A percentile compares a stretch with the other conserved stretches of the same genome.
Conservation (phyloP, 176 grass and related monocot genomes). For the Tillandsia leiboldiana region DNA sequence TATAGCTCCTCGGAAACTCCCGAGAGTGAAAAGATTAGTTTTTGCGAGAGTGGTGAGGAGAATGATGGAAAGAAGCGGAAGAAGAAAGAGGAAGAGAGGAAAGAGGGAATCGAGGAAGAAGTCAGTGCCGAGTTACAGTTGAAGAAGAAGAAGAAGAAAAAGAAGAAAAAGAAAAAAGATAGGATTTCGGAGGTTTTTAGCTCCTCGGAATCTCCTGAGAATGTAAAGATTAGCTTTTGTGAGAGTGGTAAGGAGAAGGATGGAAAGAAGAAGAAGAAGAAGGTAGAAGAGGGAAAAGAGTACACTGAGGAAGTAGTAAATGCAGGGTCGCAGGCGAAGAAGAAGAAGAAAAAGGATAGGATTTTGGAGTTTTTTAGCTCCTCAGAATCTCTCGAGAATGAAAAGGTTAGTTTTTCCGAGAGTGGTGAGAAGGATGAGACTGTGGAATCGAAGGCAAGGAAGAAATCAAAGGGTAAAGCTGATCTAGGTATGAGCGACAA, state of each 20-base stretch:
- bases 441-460: too few relatives aligned
- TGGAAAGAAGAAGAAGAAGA: too few relatives aligned
- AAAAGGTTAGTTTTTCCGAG: too few relatives aligned
- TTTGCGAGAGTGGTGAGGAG: not conserved
- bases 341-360: not conserved
- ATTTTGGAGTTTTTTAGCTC: too few relatives aligned
- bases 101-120: not conserved
- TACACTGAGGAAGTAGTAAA: not conserved
- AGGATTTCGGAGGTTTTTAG: not conserved
- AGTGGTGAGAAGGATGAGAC: too few relatives aligned
- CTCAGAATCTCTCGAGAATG: too few relatives aligned
- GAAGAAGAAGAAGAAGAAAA: not conserved
- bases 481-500: too few relatives aligned
- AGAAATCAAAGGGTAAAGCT: too few relatives aligned
- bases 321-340: not conserved
- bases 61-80: constrained; percentile 2
- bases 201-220: too few relatives aligned
- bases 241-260: too few relatives aligned
- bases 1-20: not conserved
- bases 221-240: too few relatives aligned
- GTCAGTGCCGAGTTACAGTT: not conserved
- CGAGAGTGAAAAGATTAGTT: not conserved
- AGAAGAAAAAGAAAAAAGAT: not conserved
- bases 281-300: not conserved
- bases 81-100: constrained; percentile 1